Evolutionary conservation across 2,329 filamentous ascomycete species (phyloP), one percentile per base, ranked within the genome.

Genomic region (Allantophomopsis cytisporea): DNA sequence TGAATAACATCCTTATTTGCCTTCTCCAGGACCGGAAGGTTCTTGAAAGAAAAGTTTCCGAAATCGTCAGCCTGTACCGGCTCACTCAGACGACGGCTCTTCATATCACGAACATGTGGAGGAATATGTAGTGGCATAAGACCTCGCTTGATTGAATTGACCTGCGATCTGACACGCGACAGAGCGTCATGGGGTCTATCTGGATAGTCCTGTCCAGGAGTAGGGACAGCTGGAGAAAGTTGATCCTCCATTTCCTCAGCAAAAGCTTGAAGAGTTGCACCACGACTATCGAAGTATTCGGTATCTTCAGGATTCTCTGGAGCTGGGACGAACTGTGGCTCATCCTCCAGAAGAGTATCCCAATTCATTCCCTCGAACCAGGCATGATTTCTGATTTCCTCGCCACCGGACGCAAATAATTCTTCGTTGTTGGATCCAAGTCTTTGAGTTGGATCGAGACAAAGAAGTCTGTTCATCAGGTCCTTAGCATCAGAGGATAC

Each of bases 1-100:
- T 96, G 88, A 23, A 98, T 94, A 21, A 96, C 87, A 52, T 98
- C 91, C 57, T 98, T 98, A 61, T 98, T 98, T 40, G 91, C 91
- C 59, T 95, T 96, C 53, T 96, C 91, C 14, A 98, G 69, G 15
- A 96, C 89, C 0, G 89, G 88, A 37, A 98, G 64, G 51, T 98
- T 98, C 64, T 98, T 98, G 69, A 94, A 98, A 31, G 86, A 77
- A 60, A 98, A 98, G 45, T 77, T 87, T 23, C 91, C 91, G 65
- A 98, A 98, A 56, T 98, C 93, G 57, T 98, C 91, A 1, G 80
- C 72, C 23, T 77, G 73, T 13, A 89, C 78, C 1, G 91, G 91
- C 59, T 98, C 91, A 57, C 89, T 96, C 31, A 96, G 68, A 49
- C 91, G 73, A 46, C 91, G 76, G 49, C 76, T 88, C 54, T 94